Base-by-base conservation (phyloP, 202 grass and related monocot genomes). In the Cymbopogon flexuosus region DNA sequence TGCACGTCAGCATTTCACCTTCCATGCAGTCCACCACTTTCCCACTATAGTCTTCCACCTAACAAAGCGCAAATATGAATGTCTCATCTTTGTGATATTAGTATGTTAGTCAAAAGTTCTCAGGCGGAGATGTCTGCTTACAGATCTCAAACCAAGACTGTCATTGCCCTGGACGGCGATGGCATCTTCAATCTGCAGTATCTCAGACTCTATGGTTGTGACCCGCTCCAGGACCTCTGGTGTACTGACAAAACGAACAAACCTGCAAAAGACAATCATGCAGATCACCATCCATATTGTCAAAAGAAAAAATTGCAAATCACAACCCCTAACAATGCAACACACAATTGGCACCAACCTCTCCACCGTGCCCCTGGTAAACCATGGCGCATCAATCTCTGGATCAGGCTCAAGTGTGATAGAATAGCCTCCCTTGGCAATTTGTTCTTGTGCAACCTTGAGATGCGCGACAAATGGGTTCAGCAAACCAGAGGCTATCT, bases 181-280 rank as follows among this genome's bases (percentile, higher is more conserved):
- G 69, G 89, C 92, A 69, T 96, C 90, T 54, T 91, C 85, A 63
- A 99, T 95, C 79, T 99, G 92, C 79, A 90, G 70, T 73, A 99
- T 96, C 75, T 99, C 96, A 45, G 90, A 90, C 82, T 99, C 96
- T 68, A 93, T 91, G 8, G 92, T 99, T 1, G 85, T 85, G 15
- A 96, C 92, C 46, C 96, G 87, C 78, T 99, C 96, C 62, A 99
- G 84, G 85, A 96, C 84, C 87, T 93, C 96, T 2, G 92, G 96
- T 12, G 92, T 96, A 74, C 96, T 99, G 9, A 99, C 96, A 54
- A 99, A 99, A 57, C 96, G 87, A 76, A 99, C 96, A 90, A 99
- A 99, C 85, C 96, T 98, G 87, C 68, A 15, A 69, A 47, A 65
- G 64, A 13, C 65, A 72, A 84, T 24, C 65, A 29, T 52, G 12